These are phyloP conservation scores for Aspergillus costaricaensis DNA, from an alignment of 2,329 filamentous ascomycete species.

Conservation along the genomic window DNA sequence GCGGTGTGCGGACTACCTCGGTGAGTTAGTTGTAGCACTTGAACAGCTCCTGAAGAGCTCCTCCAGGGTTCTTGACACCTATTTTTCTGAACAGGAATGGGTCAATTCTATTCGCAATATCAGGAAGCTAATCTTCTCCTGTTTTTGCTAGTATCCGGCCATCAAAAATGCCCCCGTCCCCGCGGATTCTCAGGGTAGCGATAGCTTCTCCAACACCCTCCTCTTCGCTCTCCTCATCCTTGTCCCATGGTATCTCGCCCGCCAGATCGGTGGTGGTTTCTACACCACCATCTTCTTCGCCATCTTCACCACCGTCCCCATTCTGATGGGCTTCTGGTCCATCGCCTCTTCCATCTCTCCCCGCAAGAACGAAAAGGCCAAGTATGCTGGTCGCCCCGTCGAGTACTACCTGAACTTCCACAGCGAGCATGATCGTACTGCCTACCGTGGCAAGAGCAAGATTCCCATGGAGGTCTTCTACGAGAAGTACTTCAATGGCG, in stretches of 20 bases:
- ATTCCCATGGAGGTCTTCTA: constrained; percentile 76
- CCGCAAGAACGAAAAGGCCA: constrained; percentile 90
- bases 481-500: constrained; percentile 95
- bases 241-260: constrained; percentile 78
- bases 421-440: constrained; percentile 48
- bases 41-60: neutral
- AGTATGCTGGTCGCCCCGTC: constrained; percentile 79
- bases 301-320: constrained; percentile 73
- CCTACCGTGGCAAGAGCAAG: constrained; percentile 53
- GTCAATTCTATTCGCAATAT: neutral
- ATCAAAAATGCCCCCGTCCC: constrained; percentile 96
- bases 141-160: constrained; percentile 66
- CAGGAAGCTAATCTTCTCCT: constrained; percentile 18
- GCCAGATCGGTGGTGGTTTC: constrained; percentile 79
- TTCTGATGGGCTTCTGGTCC: constrained; percentile 81
- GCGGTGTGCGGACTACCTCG: constrained; percentile 62
- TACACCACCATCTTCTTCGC: constrained; percentile 88
- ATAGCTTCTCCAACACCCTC: constrained; percentile 81
- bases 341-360: constrained; percentile 77
- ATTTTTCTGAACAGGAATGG: neutral
- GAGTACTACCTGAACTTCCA: constrained; percentile 73
- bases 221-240: constrained; percentile 70
- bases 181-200: constrained; percentile 79
- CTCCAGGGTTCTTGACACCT: neutral
- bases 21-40: constrained; percentile 48